A percentile compares a stretch with the other conserved stretches of the same genome.
Conservation (phyloP, 495 filamentous ascomycete genomes). For the Penicillium fimorum region DNA sequence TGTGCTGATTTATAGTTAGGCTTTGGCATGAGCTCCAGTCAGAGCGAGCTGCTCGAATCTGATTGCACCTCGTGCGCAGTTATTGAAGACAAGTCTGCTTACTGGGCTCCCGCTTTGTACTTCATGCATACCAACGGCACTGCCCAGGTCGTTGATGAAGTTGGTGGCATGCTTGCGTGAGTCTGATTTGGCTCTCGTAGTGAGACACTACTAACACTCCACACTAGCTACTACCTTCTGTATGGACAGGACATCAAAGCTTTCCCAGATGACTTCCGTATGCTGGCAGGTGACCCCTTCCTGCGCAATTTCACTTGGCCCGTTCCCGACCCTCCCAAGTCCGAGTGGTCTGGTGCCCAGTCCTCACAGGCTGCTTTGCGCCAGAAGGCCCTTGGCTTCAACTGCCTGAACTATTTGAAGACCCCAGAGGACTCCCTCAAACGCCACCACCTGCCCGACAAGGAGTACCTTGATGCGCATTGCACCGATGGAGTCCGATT, state of each 20-base stretch:
- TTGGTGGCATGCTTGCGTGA: slow-evolving; percentile 59
- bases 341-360: slow-evolving; percentile 60
- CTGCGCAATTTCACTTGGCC: slow-evolving; percentile 70
- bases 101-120: slow-evolving; percentile 61
- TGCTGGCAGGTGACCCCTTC: slow-evolving; percentile 75
- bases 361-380: slow-evolving; percentile 61
- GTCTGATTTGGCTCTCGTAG: slow-evolving; percentile 15
- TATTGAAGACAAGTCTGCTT: slow-evolving; percentile 59
- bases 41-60: slow-evolving; percentile 42
- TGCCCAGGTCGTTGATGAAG: slow-evolving; percentile 50
- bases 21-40: slow-evolving; percentile 47
- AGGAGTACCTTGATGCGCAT: slow-evolving; percentile 70
- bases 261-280: slow-evolving; percentile 77
- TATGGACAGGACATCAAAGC: slow-evolving; percentile 63
- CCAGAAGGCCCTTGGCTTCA: slow-evolving; percentile 89
- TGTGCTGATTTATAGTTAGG: slow-evolving; percentile 25
- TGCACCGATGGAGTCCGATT: slow-evolving; percentile 75
- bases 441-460: slow-evolving; percentile 77
- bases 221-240: slow-evolving; percentile 69
- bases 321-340: slow-evolving; percentile 70
- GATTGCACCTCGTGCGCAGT: slow-evolving; percentile 59
- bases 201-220: slow-evolving; percentile 3
- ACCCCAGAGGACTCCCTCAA: slow-evolving; percentile 67
- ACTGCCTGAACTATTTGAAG: slow-evolving; percentile 75
- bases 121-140: slow-evolving; percentile 58